A percentile compares a stretch with the other conserved stretches of the same genome.
Evolutionary conservation across 164 flowering plant genomes (phyloP).

Genomic region (Vitis labrusca): DNA sequence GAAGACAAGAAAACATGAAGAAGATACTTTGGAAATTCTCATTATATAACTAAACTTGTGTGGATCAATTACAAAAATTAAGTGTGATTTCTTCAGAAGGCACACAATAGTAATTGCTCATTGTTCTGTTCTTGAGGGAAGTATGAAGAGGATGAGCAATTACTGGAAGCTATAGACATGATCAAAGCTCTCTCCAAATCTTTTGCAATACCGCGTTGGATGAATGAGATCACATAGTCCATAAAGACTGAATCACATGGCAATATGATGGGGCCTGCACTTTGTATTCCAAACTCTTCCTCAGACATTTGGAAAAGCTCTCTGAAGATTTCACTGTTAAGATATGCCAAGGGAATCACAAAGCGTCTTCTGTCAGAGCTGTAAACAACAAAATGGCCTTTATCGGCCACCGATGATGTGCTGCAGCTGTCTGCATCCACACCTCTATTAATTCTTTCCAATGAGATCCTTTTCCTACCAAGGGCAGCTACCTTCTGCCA

Average conservation of each 20-base stretch:
- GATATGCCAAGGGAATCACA: conserved; percentile 14
- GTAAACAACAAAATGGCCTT: conserved; percentile 21
- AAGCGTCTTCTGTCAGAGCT: conserved; percentile 13
- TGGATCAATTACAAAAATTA: no score
- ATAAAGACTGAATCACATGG: conserved; percentile 14
- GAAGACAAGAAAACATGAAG: no score
- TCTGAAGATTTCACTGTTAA: neutral
- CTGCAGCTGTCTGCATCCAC: neutral
- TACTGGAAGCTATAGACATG: neutral
- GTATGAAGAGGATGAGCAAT: conserved; percentile 1
- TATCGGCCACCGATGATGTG: neutral
- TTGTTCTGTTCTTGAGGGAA: no score
- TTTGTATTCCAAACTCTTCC: conserved; percentile 19
- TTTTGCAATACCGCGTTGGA: neutral
- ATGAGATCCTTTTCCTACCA: conserved; percentile 14
- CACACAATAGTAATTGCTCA: neutral
- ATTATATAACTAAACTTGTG: no score
- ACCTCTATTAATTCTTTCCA: neutral
- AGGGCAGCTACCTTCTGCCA: conserved; percentile 26
- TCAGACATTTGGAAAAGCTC: conserved; percentile 19
- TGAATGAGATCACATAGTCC: conserved; percentile 12
- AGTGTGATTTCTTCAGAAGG: neutral
- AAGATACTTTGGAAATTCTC: no score
- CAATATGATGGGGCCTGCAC: conserved; percentile 18
- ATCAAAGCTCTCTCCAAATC: conserved; percentile 16